These are phyloP conservation scores for Phaeosphaeria sp. DNA, from an alignment of 2,329 filamentous ascomycete species.

Conservation along the genomic window DNA sequence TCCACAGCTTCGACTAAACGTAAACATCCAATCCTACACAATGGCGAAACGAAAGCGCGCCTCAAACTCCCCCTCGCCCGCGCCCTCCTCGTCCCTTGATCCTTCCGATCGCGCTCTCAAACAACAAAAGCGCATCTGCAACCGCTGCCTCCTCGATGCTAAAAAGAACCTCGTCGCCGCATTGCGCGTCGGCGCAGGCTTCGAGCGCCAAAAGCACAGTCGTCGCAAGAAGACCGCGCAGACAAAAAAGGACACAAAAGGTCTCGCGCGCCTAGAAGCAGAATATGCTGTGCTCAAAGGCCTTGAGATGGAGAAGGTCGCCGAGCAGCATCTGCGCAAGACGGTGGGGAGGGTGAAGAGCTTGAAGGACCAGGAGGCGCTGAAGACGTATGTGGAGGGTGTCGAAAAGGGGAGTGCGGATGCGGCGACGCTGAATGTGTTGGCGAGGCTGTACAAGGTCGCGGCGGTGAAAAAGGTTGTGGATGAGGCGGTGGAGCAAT, in stretches of 20 bases:
- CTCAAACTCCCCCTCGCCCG: conserved; percentile 14
- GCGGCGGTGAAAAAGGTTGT: conserved; percentile 64
- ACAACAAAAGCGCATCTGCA: conserved; percentile 31
- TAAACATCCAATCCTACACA: not conserved
- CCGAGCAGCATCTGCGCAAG: conserved; percentile 63
- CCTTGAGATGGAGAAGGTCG: conserved; percentile 59
- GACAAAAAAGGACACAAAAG: conserved; percentile 52
- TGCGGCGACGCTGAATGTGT: conserved; percentile 62
- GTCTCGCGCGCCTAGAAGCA: conserved; percentile 67
- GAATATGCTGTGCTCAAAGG: conserved; percentile 67
- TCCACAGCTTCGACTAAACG: not conserved
- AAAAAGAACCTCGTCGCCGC: conserved; percentile 67
- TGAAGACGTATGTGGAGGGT: conserved; percentile 49
- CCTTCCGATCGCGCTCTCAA: conserved; percentile 13
- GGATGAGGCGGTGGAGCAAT: conserved; percentile 52
- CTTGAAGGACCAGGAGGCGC: conserved; percentile 58
- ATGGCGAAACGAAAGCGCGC: conserved; percentile 48
- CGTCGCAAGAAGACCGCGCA: conserved; percentile 66
- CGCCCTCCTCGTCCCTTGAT: conserved; percentile 1
- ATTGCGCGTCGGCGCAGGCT: conserved; percentile 75
- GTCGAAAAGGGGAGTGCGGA: conserved; percentile 51
- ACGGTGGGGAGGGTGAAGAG: conserved; percentile 64
- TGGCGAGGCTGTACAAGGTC: conserved; percentile 66
- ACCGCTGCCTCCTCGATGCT: conserved; percentile 58
- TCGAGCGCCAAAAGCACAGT: conserved; percentile 77